Base-by-base conservation (phyloP, 352 stramenopile species). In the Globisporangium acanthophoron region DNA sequence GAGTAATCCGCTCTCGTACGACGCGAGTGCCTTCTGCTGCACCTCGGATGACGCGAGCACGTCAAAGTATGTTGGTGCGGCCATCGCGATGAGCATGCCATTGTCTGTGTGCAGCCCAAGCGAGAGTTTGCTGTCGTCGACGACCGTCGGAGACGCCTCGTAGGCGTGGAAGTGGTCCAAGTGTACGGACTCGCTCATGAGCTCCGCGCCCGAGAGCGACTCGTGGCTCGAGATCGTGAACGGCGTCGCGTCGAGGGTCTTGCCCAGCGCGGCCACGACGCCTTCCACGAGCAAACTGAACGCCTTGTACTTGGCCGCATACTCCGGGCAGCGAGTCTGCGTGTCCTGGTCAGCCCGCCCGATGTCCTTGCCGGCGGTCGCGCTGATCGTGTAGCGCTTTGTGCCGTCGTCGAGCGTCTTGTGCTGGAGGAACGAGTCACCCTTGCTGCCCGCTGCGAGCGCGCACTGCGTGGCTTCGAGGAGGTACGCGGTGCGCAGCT, bases 161-260 rank as follows among this genome's bases (percentile, higher is more conserved):
- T 89, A 89, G 24, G 76, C 66, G 53, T 89, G 79, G 56, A 89
- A 87, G 58, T 89, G 76, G 35, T 89, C 77, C 4, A 89, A 60
- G 20, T 69, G 69, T 27, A 74, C 67, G 6, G 76, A 73, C 6
- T 86, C 71, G 1, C 56, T 61, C 27, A 87, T 50, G 7, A 89
- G 53, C 54, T 80, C 67, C 16, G 66, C 70, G 29, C 65, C 56
- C 15, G 57, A 64, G 57, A 84, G 69, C 16, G 47, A 16, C 15
- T 63, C 76, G 41, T 87, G 71, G 43, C 43, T 47, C 8, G 60
- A 65, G 45, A 70, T 58, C 4, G 47, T 69, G 53, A 84, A 76
- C 13, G 64, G n/a, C 33, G 74, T 80, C 6, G 59, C 40, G 37
- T 84, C 74, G 1, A 85, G 64, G 12, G 65, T 58, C 15, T 56